Base-by-base conservation (phyloP, 148 eudicot genomes). In the Oxyria digyna region DNA sequence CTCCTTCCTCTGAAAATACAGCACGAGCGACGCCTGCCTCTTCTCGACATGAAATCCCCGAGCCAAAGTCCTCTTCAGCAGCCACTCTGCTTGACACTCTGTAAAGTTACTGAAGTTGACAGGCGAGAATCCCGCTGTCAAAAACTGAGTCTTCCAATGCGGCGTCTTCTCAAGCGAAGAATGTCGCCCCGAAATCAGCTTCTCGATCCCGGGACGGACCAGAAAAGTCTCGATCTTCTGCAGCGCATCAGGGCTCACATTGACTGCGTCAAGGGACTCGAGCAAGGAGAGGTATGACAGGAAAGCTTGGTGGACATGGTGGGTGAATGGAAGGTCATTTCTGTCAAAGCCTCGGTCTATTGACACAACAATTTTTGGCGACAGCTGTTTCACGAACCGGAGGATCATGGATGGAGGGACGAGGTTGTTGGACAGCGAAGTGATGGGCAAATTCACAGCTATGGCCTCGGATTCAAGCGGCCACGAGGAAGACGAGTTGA, bases 201-300 rank as follows among this genome's bases (percentile, higher is more conserved):
- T 93, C 59, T 93, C 98, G 18, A 93, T 79, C 15, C 78, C 77
- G 0, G 98, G 98, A 59, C 85, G 97, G 66, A 90, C 62, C 68
- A 94, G 85, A 78, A 78, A 94, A 78, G 87, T 81, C 72, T 94
- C 98, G 10, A 94, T 81, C 82, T 88, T 89, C 40, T 78, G 85
- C 17, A 81, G 73, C 8, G 88, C 77, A 23, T 94, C 97, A 29
- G 80, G 59, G 21, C 85, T 80, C 67, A 86, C 75, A 74, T 87
- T 85, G n/a, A 85, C 87, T 69, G 92, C 88, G 67, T 94, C 98
- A 4, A 94, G 81, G 6, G 98, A 93, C 68, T 93, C 98, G 17
- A 93, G 84, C 64, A 89, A 79, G 70, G 83, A 84, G 6, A 88
- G 77, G 75, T 81, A 85, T 0, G 96, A 89, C 42, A 88, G 96